These are phyloP conservation scores for Oehlia diaphana DNA, from an alignment of 192 early-diverging fungal species.

Conservation along the genomic window DNA sequence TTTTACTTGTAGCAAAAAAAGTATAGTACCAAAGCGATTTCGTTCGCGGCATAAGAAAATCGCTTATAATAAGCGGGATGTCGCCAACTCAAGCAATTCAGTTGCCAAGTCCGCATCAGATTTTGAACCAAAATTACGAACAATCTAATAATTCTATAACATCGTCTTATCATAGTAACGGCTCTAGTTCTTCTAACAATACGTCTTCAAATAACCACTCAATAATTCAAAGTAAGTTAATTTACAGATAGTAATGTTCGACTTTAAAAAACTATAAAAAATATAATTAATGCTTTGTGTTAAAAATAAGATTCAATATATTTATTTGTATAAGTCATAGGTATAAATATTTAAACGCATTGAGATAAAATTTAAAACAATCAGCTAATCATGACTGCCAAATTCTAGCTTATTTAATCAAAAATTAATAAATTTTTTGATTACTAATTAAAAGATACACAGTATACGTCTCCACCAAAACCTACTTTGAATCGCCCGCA, in stretches of 20 bases:
- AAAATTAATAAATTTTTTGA: background rate
- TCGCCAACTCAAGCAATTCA: conserved; percentile 14
- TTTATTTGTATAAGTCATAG: too few species aligned
- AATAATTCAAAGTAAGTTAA: background rate
- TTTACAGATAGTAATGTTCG: background rate
- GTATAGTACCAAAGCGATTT: background rate
- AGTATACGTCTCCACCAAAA: background rate
- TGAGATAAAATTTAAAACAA: too few species aligned
- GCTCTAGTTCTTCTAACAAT: background rate
- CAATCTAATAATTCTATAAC: background rate
- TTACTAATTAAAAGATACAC: background rate
- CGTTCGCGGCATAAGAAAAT: conserved; percentile 4
- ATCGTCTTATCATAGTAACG: conserved; percentile 2
- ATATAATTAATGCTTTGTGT: background rate
- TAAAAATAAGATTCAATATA: background rate
- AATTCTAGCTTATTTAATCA: background rate
- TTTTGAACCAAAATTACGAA: conserved; percentile 8
- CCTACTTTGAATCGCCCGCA: conserved; percentile 1
- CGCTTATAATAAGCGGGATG: conserved; percentile 1
- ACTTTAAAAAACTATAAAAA: background rate
- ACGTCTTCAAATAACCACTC: background rate
- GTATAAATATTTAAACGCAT: too few species aligned
- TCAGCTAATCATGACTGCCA: background rate
- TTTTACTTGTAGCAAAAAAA: background rate
- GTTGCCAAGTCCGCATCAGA: conserved; percentile 11